These are phyloP conservation scores for Mycena sp. DNA, from an alignment of 1,284 basidiomycete species.

Conservation along the genomic window DNA sequence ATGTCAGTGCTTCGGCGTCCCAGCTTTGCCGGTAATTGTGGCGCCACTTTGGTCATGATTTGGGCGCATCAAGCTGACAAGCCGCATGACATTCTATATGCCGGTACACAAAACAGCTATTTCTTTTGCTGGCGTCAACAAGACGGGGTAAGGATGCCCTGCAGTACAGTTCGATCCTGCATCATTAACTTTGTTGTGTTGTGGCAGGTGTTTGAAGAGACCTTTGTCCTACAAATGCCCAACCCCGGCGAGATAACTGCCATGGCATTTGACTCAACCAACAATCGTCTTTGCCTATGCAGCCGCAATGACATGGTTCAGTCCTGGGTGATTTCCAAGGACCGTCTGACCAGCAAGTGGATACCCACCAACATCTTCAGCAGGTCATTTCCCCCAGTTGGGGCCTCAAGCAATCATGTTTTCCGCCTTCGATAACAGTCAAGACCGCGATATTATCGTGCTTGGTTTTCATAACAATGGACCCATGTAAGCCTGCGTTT, in stretches of 20 bases:
- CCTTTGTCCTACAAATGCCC: constrained; percentile 10
- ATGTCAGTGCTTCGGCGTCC: not conserved
- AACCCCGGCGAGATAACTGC: too few relatives aligned
- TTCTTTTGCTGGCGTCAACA: too few relatives aligned
- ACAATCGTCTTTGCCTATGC: constrained; percentile 10
- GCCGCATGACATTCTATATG: not conserved
- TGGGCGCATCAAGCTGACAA: constrained; percentile 1
- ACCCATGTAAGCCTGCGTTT: constrained; percentile 2
- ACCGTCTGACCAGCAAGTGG: not conserved
- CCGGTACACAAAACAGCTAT: too few relatives aligned
- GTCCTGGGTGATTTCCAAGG: not conserved
- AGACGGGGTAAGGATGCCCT: constrained; percentile 7
- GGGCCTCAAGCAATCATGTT: constrained; percentile 1
- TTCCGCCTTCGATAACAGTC: too few relatives aligned
- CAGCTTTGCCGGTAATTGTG: not conserved
- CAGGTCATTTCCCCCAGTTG: not conserved
- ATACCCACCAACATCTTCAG: not conserved
- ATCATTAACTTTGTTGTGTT: constrained; percentile 3
- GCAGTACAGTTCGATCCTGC: not conserved
- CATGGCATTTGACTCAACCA: constrained; percentile 16
- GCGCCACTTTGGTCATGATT: constrained; percentile 1
- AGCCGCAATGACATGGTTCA: constrained; percentile 12
- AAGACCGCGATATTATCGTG: too few relatives aligned
- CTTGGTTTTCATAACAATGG: constrained; percentile 5
- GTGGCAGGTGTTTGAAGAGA: constrained; percentile 10